A percentile compares a stretch with the other conserved stretches of the same genome.
Conservation (phyloP, 208 protist species). For the Crithidia expoeki region DNA sequence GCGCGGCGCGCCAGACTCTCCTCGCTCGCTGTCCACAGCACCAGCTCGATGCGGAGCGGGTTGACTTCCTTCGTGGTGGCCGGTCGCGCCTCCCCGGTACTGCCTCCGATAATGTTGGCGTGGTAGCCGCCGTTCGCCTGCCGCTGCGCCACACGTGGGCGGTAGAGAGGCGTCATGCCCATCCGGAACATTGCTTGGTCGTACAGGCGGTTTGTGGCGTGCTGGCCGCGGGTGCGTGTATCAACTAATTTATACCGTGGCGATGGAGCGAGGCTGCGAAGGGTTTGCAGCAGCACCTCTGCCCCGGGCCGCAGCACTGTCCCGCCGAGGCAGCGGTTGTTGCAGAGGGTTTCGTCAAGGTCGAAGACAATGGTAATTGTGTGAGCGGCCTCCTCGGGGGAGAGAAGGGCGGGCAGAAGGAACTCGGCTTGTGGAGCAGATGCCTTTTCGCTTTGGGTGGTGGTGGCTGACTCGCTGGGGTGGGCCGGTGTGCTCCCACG, state of each 20-base stretch:
- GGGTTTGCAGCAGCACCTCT: slow-evolving; percentile 52
- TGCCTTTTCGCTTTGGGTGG: not conserved
- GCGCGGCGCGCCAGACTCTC: slow-evolving; percentile 76
- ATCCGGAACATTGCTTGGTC: slow-evolving; percentile 40
- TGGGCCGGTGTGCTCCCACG: not conserved
- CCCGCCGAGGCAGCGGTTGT: slow-evolving; percentile 71
- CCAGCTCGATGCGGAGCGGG: slow-evolving; percentile 72
- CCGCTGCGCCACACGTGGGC: slow-evolving; percentile 28
- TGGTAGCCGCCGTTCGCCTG: slow-evolving; percentile 24
- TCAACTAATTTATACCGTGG: slow-evolving; percentile 38
- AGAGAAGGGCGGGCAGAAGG: slow-evolving; percentile 51
- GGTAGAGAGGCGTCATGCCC: slow-evolving; percentile 34
- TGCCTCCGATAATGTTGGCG: slow-evolving; percentile 14
- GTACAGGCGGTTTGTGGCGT: slow-evolving; percentile 51
- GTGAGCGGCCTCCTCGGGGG: slow-evolving; percentile 43
- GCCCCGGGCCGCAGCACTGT: slow-evolving; percentile 76
- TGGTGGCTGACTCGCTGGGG: not conserved
- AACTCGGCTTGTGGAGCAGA: slow-evolving; percentile 12
- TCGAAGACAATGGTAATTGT: slow-evolving; percentile 91
- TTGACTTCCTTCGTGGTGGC: slow-evolving; percentile 26
- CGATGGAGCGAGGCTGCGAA: slow-evolving; percentile 54
- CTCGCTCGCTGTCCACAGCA: slow-evolving; percentile 91
- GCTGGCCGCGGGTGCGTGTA: slow-evolving; percentile 15
- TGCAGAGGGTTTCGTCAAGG: slow-evolving; percentile 91
- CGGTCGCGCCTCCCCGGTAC: slow-evolving; percentile 29